Conservation (phyloP, 176 grass and related monocot species). For the Oryza nivara region DNA sequence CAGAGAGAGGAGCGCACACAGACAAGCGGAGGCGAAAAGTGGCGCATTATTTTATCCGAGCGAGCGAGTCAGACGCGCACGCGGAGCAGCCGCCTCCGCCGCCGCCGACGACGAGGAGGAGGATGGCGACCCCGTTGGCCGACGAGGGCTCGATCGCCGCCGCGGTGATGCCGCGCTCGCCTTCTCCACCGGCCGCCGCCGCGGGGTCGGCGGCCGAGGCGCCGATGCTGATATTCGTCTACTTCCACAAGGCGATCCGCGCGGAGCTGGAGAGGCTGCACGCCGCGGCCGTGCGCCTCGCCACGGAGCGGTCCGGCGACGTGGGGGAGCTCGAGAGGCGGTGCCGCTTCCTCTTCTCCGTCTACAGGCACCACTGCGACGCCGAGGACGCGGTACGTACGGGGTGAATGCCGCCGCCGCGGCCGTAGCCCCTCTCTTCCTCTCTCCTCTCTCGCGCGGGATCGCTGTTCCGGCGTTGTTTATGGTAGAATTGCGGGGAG, state of each 20-base stretch:
- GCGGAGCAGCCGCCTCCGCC: not conserved
- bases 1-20: conserved; percentile 11
- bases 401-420: not conserved
- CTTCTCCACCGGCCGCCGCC: not conserved
- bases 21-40: not conserved
- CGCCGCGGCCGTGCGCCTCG: conserved; percentile 60
- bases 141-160: conserved; percentile 23
- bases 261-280: conserved; percentile 73
- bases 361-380: conserved; percentile 85
- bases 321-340: conserved; percentile 41
- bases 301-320: conserved; percentile 43
- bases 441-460: not conserved
- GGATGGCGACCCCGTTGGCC: conserved; percentile 20
- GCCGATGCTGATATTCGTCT: conserved; percentile 78
- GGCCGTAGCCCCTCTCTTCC: not conserved
- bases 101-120: not conserved
- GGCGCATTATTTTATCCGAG: not conserved
- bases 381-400: conserved; percentile 86
- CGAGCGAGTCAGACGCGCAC: not conserved
- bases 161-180: conserved; percentile 45
- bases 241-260: conserved; percentile 96
- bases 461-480: not conserved
- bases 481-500: not conserved
- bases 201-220: conserved; percentile 48
- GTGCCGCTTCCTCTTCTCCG: conserved; percentile 68